Base-by-base conservation (phyloP, 176 grass and related monocot species). In the Pontederia crassipes region DNA sequence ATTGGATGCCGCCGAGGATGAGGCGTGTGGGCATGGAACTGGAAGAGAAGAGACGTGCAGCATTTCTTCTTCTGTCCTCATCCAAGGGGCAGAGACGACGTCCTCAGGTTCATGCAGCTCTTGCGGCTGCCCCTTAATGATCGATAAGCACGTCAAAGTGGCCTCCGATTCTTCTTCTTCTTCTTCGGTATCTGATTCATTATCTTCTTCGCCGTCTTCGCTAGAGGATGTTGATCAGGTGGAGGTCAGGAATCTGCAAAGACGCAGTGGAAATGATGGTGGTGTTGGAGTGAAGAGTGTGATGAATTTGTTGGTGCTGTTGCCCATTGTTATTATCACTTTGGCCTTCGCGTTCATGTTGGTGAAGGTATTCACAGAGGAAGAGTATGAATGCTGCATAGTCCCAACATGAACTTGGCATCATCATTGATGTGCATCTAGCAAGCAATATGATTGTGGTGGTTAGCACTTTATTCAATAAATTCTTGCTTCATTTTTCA, bases 21-120 rank as follows among this genome's bases (percentile, higher is more conserved):
- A 68, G 27, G 46, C 1, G 62, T 16, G 62, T 45, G 12, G 17
- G 47, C 26, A 45, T 11, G 49, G 50, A 68, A 11, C 50, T 11
- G 49, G 50, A 68, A 11, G 65, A 40, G 54, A 48, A 40, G 32
- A 40, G 32, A 40, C 32, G 6, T 68, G 68, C 7, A 58, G 53
- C 15, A 4, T 46, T 46, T 57, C 15, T 17, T 57, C 53, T n/a
- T 69, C 53, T 40, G n/a, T 69, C 10, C 4, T 46, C n/a, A 13
- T 70, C 40, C 67, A 58, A 24, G 54, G 45, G 11, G 53, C 29
- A 9, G 17, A 57, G 17, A 16, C 5, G 6, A 11, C 14, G 8
- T 67, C 65, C 51, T 17, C 51, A 4, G 52, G 50, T 35, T 70
- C 67, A 10, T 58, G 45, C 45, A 58, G 55, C 18, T 70, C 67